Conservation (phyloP, 768 basidiomycete genomes). For the Russula vinacea region DNA sequence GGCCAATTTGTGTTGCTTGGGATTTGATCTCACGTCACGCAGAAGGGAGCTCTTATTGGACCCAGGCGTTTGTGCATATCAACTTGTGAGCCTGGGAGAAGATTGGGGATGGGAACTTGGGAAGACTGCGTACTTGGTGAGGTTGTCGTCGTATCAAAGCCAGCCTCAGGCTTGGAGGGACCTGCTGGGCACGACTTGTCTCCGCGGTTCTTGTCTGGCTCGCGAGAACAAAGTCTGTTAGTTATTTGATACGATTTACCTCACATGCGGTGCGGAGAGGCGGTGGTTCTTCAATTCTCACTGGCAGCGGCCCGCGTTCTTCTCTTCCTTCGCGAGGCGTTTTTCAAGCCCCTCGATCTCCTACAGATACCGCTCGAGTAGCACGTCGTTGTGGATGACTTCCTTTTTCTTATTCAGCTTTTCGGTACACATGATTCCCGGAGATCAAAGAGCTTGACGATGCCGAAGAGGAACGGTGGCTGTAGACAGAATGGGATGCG, state of each 20-base stretch:
- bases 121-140: slow-evolving; percentile 57
- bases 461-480: too few species aligned
- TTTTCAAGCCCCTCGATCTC: slow-evolving; percentile 87
- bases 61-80: slow-evolving; percentile 42
- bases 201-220: slow-evolving; percentile 65
- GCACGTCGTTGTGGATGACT: slow-evolving; percentile 86
- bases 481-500: too few species aligned
- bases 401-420: slow-evolving; percentile 92
- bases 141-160: slow-evolving; percentile 88
- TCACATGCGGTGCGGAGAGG: slow-evolving; percentile 46
- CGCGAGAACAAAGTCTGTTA: slow-evolving; percentile 81
- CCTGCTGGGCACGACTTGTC: slow-evolving; percentile 77
- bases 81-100: neutral
- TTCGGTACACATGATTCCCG: too few species aligned
- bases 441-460: too few species aligned
- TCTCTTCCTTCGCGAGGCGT: slow-evolving; percentile 66
- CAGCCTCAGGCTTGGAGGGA: slow-evolving; percentile 82
- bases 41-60: slow-evolving; percentile 84
- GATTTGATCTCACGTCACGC: slow-evolving; percentile 77
- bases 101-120: neutral
- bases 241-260: slow-evolving; percentile 61
- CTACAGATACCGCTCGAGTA: slow-evolving; percentile 90
- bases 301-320: too few species aligned
- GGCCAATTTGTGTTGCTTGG: slow-evolving; percentile 52
- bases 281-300: slow-evolving; percentile 42